Evolutionary conservation across 2,329 filamentous ascomycete genomes (phyloP).

Genomic region (Colletotrichum shisoi): DNA sequence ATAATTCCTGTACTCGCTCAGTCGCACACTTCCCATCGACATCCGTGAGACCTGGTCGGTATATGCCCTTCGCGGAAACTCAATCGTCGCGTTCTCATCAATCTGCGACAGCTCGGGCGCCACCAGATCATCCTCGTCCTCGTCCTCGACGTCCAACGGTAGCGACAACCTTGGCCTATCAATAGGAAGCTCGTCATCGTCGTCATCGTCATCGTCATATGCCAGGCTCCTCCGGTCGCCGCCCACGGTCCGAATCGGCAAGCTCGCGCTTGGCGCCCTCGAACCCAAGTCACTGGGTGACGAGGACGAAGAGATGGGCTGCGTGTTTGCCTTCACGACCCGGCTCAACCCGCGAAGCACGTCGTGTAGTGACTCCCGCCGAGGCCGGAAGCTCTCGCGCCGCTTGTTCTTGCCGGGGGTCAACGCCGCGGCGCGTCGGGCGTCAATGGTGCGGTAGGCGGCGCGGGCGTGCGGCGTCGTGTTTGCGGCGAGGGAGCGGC

Average conservation of each 20-base stretch:
- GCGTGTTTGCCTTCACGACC: slow-evolving; percentile 59
- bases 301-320: slow-evolving; percentile 59
- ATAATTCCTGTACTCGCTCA: slow-evolving; percentile 61
- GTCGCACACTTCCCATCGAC: slow-evolving; percentile 61
- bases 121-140: slow-evolving; percentile 60
- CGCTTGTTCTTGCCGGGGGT: slow-evolving; percentile 65
- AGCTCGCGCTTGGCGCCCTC: slow-evolving; percentile 34
- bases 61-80: slow-evolving; percentile 63
- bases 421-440: slow-evolving; percentile 65
- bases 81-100: slow-evolving; percentile 65
- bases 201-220: slow-evolving; percentile 46
- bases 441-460: slow-evolving; percentile 65
- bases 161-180: slow-evolving; percentile 64
- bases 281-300: slow-evolving; percentile 46
- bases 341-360: slow-evolving; percentile 63
- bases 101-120: slow-evolving; percentile 63
- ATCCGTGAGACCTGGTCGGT: slow-evolving; percentile 58
- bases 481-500: slow-evolving; percentile 54
- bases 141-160: slow-evolving; percentile 55
- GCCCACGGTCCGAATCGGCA: slow-evolving; percentile 43
- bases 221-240: slow-evolving; percentile 38
- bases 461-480: slow-evolving; percentile 69
- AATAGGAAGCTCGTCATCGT: slow-evolving; percentile 60
- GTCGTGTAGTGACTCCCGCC: slow-evolving; percentile 64
- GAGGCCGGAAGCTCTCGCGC: slow-evolving; percentile 64